A percentile compares a stretch with the other conserved stretches of the same genome.
phyloP scores from a whole-genome alignment of 805 yeast species.

The Wickerhamiella sorbophila region DNA sequence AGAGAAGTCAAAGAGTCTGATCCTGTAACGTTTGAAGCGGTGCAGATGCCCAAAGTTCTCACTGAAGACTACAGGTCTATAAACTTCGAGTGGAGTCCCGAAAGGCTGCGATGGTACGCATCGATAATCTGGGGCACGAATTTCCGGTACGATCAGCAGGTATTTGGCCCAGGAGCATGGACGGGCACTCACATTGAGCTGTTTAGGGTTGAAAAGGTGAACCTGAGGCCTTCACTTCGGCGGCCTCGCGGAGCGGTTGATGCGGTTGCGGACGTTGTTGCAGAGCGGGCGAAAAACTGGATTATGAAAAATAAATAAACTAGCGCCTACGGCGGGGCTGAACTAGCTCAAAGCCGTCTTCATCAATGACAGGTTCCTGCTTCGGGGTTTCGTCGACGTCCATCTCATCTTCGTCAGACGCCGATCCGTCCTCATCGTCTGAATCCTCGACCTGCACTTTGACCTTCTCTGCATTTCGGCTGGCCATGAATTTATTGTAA shows the following conservation, averaged over 20 bases:
- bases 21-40: not conserved
- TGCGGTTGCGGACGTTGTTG: constrained; percentile 34
- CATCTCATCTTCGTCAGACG: constrained; percentile 29
- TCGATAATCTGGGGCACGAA: constrained; percentile 49
- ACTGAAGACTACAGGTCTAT: constrained; percentile 30
- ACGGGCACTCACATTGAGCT: constrained; percentile 34
- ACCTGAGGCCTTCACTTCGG: constrained; percentile 28
- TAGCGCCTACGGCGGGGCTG: constrained; percentile 39
- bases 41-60: not conserved
- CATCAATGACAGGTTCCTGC: constrained; percentile 63
- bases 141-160: constrained; percentile 21
- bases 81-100: constrained; percentile 45
- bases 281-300: constrained; percentile 28
- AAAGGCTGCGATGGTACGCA: constrained; percentile 64
- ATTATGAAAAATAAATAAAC: too few relatives aligned
- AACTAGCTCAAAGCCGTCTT: constrained; percentile 88
- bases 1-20: not conserved
- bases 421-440: constrained; percentile 35
- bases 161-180: constrained; percentile 35
- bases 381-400: constrained; percentile 27
- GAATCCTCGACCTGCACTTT: constrained; percentile 41
- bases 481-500: constrained; percentile 38
- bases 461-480: constrained; percentile 24
- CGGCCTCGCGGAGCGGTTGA: constrained; percentile 34
- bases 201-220: constrained; percentile 33